Evolutionary conservation across 2,329 filamentous ascomycete genomes (phyloP), one percentile per base, ranked within the genome.

Genomic region (Lecanoromycetidae sp.): DNA sequence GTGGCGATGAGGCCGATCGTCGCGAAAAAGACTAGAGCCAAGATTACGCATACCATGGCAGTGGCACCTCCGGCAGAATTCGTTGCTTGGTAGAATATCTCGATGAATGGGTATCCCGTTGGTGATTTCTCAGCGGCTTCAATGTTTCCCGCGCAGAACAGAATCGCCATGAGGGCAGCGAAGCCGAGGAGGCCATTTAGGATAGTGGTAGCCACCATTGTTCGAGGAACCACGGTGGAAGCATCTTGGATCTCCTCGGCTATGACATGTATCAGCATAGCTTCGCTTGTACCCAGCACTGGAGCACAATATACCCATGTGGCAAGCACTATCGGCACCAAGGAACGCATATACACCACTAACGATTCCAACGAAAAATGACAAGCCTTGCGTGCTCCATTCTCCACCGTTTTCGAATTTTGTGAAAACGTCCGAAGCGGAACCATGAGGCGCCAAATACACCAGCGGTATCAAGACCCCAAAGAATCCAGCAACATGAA

Each of bases 401-500:
- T 39, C 46, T 34, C 46, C 46, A 12, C 30, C 27, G 25, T 48
- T 48, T 9, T 23, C 15, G 25, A 48, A 19, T 19, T 43, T 33
- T 7, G 38, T 27, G 22, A 43, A 48, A 2, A 48, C 46, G 1
- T 26, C 46, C 5, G 35, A 15, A 15, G 38, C 46, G 15, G 58
- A 45, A 7, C 45, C 57, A 53, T 49, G 38, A 4, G 66, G 66
- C 5, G 65, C 62, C 5, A 68, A 56, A 10, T 64, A 63, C 63
- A 63, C 67, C 10, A 70, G 53, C 3, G 66, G 61, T 26, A 69
- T 67, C 29, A 70, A 57, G 30, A 70, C 65, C 9, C 60, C 63
- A 39, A 69, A 63, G 8, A 70, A 57, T 2, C 66, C 67, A 32
- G 63, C 57, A 15, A 69, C 55, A 49, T 71, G 67, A 20, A 69